Base-by-base conservation (phyloP, 495 filamentous ascomycete species). In the Xylaria castorea region DNA sequence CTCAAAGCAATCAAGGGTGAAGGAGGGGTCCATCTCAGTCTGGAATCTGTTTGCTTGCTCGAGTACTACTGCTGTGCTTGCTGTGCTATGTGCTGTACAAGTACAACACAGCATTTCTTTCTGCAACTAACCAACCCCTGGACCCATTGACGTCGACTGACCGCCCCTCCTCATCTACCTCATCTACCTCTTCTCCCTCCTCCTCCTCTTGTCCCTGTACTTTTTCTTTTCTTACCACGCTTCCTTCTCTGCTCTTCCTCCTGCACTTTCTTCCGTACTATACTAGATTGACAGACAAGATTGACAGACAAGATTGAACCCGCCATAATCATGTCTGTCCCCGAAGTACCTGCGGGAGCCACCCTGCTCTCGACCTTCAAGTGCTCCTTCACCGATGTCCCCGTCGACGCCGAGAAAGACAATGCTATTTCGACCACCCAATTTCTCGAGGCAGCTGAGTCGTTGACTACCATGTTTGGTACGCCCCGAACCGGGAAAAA, bases 381-480 rank as follows among this genome's bases (percentile, higher is more conserved):
- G 85, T 85, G 85, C 74, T 94, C 91, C 75, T 99, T 98, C 83
- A 86, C 86, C 68, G 89, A 93, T 67, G 96, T 97, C 34, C 91
- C 92, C 14, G 80, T 97, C 73, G 88, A 92, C 74, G 84, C 86
- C 69, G 85, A 82, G 71, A 91, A 94, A 68, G 89, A 90, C 81
- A 90, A 93, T 86, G 91, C 89, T 73, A 91, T 98, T 75, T 80
- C 88, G 11, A 98, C 97, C 36, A 87, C 85, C 75, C 92, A 97
- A 80, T 99, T 98, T 84, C 91, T 98, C 73, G 93, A 97, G 50
- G 97, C 97, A 66, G 89, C 93, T 58, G 94, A 97, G 85, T 89
- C 92, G 34, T 82, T 98, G 75, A 92, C 92, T 60, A 90, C 89
- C 55, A 88, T 99, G 46, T 98, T 99, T 79, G 94, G 94, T 98